phyloP scores from a whole-genome alignment of 1,284 basidiomycete genomes.

The Neonothopanus nambi region DNA sequence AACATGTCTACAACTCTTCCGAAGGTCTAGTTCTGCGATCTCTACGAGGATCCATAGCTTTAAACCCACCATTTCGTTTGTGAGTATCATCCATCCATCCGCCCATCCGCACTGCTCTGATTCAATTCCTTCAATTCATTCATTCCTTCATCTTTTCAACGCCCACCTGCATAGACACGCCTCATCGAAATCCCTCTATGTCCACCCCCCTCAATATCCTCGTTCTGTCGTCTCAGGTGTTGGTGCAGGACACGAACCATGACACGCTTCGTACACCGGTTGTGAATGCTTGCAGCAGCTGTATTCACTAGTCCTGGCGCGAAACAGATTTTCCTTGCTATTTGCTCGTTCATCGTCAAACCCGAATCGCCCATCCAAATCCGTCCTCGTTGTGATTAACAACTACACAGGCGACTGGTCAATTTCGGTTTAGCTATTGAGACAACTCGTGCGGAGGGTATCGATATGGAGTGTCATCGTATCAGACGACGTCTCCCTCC shows the following conservation, averaged over 20 bases:
- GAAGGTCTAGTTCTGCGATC: slow-evolving; percentile 56
- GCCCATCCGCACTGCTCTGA: neutral
- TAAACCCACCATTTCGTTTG: slow-evolving; percentile 53
- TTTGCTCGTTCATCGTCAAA: slow-evolving; percentile 28
- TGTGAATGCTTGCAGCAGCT: slow-evolving; percentile 55
- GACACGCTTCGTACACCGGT: slow-evolving; percentile 60
- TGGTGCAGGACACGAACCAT: slow-evolving; percentile 73
- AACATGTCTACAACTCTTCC: slow-evolving; percentile 45
- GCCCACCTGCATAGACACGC: slow-evolving; percentile 31
- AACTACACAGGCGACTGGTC: slow-evolving; percentile 62
- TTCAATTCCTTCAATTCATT: too few relatives aligned
- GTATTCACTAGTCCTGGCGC: slow-evolving; percentile 69
- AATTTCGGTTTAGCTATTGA: slow-evolving; percentile 74
- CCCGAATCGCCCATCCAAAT: slow-evolving; percentile 18
- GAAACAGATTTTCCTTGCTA: slow-evolving; percentile 53
- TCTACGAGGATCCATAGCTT: slow-evolving; percentile 48
- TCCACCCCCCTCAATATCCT: slow-evolving; percentile 32
- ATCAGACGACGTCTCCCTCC: slow-evolving; percentile 66
- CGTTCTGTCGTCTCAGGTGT: slow-evolving; percentile 66
- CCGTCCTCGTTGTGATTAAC: slow-evolving; percentile 44
- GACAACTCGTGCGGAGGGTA: slow-evolving; percentile 42
- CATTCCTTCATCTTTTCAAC: neutral
- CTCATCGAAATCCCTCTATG: slow-evolving; percentile 39
- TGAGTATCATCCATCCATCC: slow-evolving; percentile 35
- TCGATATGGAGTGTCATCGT: slow-evolving; percentile 58